Evolutionary conservation across 805 yeast species (phyloP).

Genomic region (Cyberlindnera mycetangii): DNA sequence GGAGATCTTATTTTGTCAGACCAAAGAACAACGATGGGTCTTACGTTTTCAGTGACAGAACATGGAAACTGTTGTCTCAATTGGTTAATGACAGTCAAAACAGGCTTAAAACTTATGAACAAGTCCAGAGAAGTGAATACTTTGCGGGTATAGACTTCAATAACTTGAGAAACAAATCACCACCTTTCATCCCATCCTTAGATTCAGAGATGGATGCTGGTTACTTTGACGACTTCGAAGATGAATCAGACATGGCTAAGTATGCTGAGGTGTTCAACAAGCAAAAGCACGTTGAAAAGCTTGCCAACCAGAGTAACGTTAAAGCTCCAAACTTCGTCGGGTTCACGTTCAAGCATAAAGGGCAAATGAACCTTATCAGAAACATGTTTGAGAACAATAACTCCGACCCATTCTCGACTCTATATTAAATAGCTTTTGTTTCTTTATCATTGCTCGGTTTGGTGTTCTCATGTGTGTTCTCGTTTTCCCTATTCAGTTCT

Average conservation of each 20-base stretch:
- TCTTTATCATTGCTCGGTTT: background rate
- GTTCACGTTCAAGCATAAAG: constrained; percentile 87
- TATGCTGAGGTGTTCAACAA: constrained; percentile 96
- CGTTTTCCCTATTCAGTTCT: background rate
- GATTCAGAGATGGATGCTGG: constrained; percentile 99
- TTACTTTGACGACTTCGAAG: constrained; percentile 94
- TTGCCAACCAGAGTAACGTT: constrained; percentile 63
- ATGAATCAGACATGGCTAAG: constrained; percentile 95
- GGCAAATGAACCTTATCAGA: constrained; percentile 28
- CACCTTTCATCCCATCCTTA: constrained; percentile 96
- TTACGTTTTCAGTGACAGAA: constrained; percentile 90
- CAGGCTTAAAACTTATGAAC: constrained; percentile 76
- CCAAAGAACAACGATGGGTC: constrained; percentile 92
- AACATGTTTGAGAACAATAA: constrained; percentile 24
- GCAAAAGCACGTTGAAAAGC: constrained; percentile 76
- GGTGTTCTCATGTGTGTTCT: background rate
- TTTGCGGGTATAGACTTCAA: constrained; percentile 84
- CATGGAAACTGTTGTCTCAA: constrained; percentile 84
- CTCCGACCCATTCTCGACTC: constrained; percentile 29
- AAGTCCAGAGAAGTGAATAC: constrained; percentile 75
- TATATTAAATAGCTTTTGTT: constrained; percentile 16
- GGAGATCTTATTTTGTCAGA: constrained; percentile 84
- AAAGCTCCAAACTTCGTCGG: constrained; percentile 81
- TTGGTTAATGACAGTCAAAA: constrained; percentile 76
- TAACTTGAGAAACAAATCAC: constrained; percentile 61